phyloP scores from a whole-genome alignment of 768 basidiomycete species.

The Suillus subalutaceus region DNA sequence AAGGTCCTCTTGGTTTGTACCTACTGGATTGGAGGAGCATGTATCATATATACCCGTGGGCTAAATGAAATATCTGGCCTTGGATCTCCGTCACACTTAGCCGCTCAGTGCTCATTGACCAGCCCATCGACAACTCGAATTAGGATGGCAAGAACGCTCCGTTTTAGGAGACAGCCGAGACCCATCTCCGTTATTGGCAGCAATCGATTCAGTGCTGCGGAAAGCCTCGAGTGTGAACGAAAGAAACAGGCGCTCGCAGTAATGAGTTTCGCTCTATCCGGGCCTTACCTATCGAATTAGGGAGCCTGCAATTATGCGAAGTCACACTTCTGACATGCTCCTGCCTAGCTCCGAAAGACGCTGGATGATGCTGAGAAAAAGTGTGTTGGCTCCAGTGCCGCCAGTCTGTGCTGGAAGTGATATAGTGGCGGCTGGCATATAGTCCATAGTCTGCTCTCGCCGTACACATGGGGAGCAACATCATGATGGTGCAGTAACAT shows the following conservation, averaged over 20 bases:
- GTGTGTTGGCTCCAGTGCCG: neutral
- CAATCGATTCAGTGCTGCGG: neutral
- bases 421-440: neutral
- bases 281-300: too few species aligned
- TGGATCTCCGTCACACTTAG: neutral
- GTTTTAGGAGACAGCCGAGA: neutral
- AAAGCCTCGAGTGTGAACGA: neutral
- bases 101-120: neutral
- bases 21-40: neutral
- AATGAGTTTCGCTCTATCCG: neutral
- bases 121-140: neutral
- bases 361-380: neutral
- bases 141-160: neutral
- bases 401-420: too few species aligned
- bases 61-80: neutral
- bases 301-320: neutral
- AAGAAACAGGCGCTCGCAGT: neutral
- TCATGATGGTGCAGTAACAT: neutral
- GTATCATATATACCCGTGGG: neutral
- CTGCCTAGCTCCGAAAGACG: neutral
- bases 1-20: neutral
- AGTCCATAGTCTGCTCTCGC: neutral
- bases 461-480: too few species aligned
- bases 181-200: too few species aligned
- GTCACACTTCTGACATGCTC: neutral